phyloP scores from a whole-genome alignment of 148 eudicot genomes.

The Camellia lanceoleosa region DNA sequence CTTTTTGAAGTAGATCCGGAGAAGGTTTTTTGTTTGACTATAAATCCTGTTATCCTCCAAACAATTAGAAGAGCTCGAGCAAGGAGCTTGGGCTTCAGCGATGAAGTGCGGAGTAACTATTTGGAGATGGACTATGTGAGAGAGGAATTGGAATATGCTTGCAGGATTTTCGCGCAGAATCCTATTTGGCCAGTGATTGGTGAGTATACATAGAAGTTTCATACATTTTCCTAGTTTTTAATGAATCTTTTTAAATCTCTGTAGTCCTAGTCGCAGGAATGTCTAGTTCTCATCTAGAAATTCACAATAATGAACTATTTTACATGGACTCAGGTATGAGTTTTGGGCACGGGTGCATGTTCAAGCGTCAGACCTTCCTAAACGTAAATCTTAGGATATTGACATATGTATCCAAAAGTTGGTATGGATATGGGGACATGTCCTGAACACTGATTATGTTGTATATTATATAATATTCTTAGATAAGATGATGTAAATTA shows the following conservation, averaged over 20 bases:
- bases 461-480: no score
- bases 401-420: no score
- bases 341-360: no score
- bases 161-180: slow-evolving; percentile 66
- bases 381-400: no score
- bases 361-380: no score
- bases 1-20: slow-evolving; percentile 67
- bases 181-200: slow-evolving; percentile 93
- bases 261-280: background rate
- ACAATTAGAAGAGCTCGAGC: slow-evolving; percentile 77
- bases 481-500: no score
- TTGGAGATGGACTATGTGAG: slow-evolving; percentile 73
- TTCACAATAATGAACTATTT: background rate
- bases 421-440: no score
- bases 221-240: background rate
- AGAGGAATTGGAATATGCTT: slow-evolving; percentile 65
- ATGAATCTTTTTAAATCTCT: background rate
- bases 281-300: background rate
- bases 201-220: slow-evolving; percentile 32
- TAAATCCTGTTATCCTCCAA: slow-evolving; percentile 67
- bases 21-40: slow-evolving; percentile 83
- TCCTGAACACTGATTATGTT: no score
- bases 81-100: slow-evolving; percentile 67
- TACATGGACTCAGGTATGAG: no score
- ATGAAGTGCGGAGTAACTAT: slow-evolving; percentile 49